These are phyloP conservation scores for Penicillium griseofulvum DNA, from an alignment of 2,329 filamentous ascomycete species.

Conservation along the genomic window DNA sequence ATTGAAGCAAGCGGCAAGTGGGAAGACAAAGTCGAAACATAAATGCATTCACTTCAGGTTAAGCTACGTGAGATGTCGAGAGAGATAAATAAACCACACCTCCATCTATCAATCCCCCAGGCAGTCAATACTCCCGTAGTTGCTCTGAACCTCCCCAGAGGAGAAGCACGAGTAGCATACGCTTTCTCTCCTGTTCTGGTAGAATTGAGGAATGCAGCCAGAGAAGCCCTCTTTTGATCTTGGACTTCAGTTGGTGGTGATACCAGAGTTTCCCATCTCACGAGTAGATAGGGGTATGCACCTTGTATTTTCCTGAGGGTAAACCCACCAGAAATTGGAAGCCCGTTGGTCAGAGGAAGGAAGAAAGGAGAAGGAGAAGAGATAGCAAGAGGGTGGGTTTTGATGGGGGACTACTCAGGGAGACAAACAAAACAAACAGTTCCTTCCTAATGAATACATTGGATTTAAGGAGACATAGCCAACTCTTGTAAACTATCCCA, in stretches of 20 bases:
- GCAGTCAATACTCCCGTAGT: constrained; percentile 4
- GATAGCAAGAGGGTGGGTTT: background rate
- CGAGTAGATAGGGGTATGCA: constrained; percentile 5
- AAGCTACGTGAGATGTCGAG: background rate
- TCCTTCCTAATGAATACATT: background rate
- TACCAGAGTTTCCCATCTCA: constrained; percentile 1
- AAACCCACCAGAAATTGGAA: background rate
- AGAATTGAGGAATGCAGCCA: constrained; percentile 5
- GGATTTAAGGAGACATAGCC: background rate
- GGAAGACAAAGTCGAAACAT: background rate
- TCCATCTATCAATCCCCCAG: background rate
- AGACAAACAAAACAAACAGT: constrained; percentile 6
- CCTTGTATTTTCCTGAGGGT: background rate
- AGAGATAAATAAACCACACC: constrained; percentile 10
- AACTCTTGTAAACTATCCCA: constrained; percentile 27
- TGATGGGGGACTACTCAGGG: background rate
- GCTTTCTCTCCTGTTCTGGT: background rate
- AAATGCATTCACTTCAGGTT: background rate
- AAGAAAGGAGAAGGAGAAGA: background rate
- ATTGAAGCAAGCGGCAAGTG: no score
- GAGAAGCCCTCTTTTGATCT: constrained; percentile 10
- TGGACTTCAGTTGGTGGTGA: constrained; percentile 5
- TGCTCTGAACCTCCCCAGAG: constrained; percentile 3
- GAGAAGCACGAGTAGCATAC: constrained; percentile 1
- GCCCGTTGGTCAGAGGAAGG: constrained; percentile 1